Evolutionary conservation across 169 alveolate species (phyloP), one percentile per base, ranked within the genome.

Genomic region (Plasmodium malariae): DNA sequence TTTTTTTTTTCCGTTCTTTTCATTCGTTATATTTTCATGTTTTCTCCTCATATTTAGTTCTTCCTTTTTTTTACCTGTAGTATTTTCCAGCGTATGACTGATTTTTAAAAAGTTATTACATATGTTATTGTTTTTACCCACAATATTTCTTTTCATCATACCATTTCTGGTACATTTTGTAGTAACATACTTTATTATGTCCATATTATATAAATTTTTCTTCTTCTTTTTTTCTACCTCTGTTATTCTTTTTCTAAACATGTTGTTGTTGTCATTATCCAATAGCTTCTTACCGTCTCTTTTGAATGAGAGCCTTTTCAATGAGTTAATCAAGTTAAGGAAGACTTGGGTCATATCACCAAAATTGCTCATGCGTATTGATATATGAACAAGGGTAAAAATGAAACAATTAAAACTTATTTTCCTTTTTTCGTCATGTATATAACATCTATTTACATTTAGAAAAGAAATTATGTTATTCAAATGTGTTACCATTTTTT

Each of bases 351-450:
- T 59, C 30, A 49, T 26, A 55, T 57, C 37, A 19, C 49, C 17
- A 34, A 40, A 17, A n/a, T n/a, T 69, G 14, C 40, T 40, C 43
- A 48, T 21, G 6, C 68, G 54, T 57, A 67, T 28, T 11, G 76
- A 65, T 40, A 80, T 51, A 55, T 70, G 62, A 3, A 65, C 83
- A n/a, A 80, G 69, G 30, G 90, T 80, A 17, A 34, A 43, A 11
- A 80, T 43, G 43, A 80, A 80, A 5, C 72, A 80, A 43, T 65
- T 65, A 65, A 80, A 80, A 57, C 62, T 49, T 40, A 80, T 65
- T 80, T 65, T 67, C 57, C 83, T n/a, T 5, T 55, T 80, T 55
- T 80, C 90, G 32, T 80, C 71, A 71, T 80, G 90, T 65, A 80
- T 65, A 54, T 21, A 34, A 80, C 49, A 63, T 65, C 69, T 65